Evolutionary conservation across 1,284 basidiomycete species (phyloP).

Genomic region (Papiliotrema laurentii): DNA sequence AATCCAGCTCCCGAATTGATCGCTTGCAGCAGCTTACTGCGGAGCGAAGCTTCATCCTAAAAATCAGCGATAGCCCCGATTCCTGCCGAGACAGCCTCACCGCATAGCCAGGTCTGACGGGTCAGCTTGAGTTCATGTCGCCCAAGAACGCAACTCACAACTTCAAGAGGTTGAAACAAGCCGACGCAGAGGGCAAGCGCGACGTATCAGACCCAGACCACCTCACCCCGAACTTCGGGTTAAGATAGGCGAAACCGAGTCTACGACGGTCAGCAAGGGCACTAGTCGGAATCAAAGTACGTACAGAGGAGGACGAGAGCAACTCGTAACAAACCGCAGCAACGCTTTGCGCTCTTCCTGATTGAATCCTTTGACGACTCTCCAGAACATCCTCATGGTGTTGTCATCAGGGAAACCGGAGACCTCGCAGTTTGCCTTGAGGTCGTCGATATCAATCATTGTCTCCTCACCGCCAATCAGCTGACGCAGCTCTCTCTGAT

Average conservation of each 20-base stretch:
- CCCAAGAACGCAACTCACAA: conserved; percentile 44
- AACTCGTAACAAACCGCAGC: conserved; percentile 84
- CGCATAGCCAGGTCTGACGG: conserved; percentile 24
- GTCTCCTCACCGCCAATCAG: conserved; percentile 77
- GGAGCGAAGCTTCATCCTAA: conserved; percentile 58
- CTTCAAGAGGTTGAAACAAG: conserved; percentile 83
- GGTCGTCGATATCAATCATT: conserved; percentile 75
- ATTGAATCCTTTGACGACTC: conserved; percentile 47
- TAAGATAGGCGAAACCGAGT: conserved; percentile 78
- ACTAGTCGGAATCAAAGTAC: conserved; percentile 30
- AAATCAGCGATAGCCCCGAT: conserved; percentile 46
- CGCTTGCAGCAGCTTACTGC: conserved; percentile 77
- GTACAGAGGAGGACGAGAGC: conserved; percentile 79
- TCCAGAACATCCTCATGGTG: conserved; percentile 74
- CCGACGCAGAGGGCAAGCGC: conserved; percentile 59
- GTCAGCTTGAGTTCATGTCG: neutral
- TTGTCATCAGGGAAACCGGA: conserved; percentile 67
- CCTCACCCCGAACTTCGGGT: conserved; percentile 78
- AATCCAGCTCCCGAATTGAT: conserved; percentile 82
- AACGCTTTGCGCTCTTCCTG: conserved; percentile 69
- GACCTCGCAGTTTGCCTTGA: conserved; percentile 69
- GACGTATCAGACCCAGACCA: conserved; percentile 67
- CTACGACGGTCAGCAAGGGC: conserved; percentile 31
- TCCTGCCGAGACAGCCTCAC: conserved; percentile 10
- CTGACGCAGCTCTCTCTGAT: conserved; percentile 84